Evolutionary conservation across 768 basidiomycete genomes (phyloP), one percentile per base, ranked within the genome.

Genomic region (Amanita muscaria): DNA sequence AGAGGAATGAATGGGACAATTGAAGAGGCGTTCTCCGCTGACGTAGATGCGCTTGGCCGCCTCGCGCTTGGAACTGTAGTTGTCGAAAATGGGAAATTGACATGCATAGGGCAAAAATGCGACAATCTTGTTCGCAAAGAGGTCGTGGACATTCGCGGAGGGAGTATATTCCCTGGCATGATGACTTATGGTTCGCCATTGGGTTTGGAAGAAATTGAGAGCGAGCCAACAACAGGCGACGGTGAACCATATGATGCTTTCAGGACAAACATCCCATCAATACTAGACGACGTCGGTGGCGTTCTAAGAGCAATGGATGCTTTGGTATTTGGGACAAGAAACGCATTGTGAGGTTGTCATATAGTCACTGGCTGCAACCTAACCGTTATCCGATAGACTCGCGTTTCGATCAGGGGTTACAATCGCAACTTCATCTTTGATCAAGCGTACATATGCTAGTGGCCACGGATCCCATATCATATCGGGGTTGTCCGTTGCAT

Each of bases 151-250:
- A 70, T 92, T 10, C 65, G 73, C 31, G 82, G 85, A 0, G 90
- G 90, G 5, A 64, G 69, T 1, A 72, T 84, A 39, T 63, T 68
- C 9, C 83, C 88, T 12, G 85, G 84, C 4, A 56, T 90, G 47
- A 70, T 75, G 70, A 61, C 74, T 0, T 72, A 72, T 52, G 90
- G 90, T 2, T 77, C 85, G 14, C 63, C 74, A 16, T 58, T 94
- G 18, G 90, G 89, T 4, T 55, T 88, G 27, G 77, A 77, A 57
- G 89, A 90, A 58, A 91, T 92, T 25, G 61, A 65, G 14, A 64
- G 68, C 19, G 90, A 92, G 58, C 64, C 74, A 18, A 78, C 80
- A 10, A 91, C 83, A 5, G 69, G 69, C 12, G 81, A 82, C 44
- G 80, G 80, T 1, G 62, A 65, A 34, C 72, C 74, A 8, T 73